These are phyloP conservation scores for Pythium coloratum DNA, from an alignment of 352 stramenopile genomes.

Conservation along the genomic window DNA sequence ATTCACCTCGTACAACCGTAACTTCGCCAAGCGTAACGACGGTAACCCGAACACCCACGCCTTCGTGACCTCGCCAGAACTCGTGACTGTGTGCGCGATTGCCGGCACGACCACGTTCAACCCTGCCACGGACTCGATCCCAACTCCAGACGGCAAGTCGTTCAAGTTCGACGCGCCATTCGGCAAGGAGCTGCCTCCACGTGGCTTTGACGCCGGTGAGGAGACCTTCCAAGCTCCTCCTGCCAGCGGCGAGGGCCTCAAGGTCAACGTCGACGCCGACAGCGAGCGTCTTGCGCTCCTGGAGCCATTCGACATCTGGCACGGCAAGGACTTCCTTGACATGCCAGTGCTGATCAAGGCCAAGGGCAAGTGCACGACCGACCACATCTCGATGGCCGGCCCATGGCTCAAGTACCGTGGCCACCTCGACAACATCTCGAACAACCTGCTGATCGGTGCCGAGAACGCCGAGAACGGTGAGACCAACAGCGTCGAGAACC, in stretches of 20 bases:
- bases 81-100: constrained; percentile 90
- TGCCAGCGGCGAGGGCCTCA: constrained; percentile 54
- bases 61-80: constrained; percentile 92
- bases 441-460: constrained; percentile 94
- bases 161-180: constrained; percentile 92
- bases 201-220: constrained; percentile 90
- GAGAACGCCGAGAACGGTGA: constrained; percentile 92
- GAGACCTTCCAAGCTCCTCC: constrained; percentile 92
- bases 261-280: constrained; percentile 78
- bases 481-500: constrained; percentile 92
- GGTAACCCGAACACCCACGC: constrained; percentile 92
- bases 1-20: constrained; percentile 95
- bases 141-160: constrained; percentile 74
- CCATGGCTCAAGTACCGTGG: constrained; percentile 94
- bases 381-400: constrained; percentile 94
- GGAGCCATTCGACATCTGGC: constrained; percentile 86
- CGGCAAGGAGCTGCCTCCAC: constrained; percentile 89
- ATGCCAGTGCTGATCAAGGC: constrained; percentile 94
- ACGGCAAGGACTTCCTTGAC: constrained; percentile 85
- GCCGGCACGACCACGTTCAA: constrained; percentile 90
- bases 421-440: constrained; percentile 94
- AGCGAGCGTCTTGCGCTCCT: constrained; percentile 90
- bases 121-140: constrained; percentile 89
- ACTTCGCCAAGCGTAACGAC: constrained; percentile 95
- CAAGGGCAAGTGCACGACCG: constrained; percentile 95